Base-by-base conservation (phyloP, 257 asterid genomes). In the Penstemon eatonii region DNA sequence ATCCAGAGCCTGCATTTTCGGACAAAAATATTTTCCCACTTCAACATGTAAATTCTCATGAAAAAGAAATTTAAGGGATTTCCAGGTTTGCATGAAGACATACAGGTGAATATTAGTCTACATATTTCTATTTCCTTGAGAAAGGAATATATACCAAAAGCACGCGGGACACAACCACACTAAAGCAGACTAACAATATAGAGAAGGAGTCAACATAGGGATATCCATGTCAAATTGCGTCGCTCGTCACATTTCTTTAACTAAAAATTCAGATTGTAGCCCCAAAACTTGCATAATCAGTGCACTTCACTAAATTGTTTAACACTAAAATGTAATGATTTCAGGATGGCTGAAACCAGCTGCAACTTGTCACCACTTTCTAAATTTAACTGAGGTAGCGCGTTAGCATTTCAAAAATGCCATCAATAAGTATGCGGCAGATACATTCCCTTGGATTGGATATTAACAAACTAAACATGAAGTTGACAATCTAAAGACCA, bases 1-100 rank as follows among this genome's bases (percentile, higher is more conserved):
- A 61, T 54, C 50, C 37, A 42, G 47, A 8, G 9, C 13, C 70
- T 60, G 63, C 49, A 66, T 46, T 36, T 10, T 55, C 47, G 15
- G 57, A 44, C 33, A 54, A 56, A 6, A 56, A 58, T 6, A 46
- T 18, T 9, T 15, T 12, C 37, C 4, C 33, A 25, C 33, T 25
- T 25, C 33, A 25, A 25, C 33, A 25, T 2, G 8, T 46, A 12
- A 46, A 46, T 46, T 9, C 52, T 3, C 12, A 6, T 46, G 52
- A 7, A 46, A 46, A 25, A 25, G 33, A 25, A 25, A 25, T 25
- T 25, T 25, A 25, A 25, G 33, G 2, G 33, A 25, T 25, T 25
- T 25, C 33, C 33, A 25, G 2, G 33, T 25, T 25, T 25, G 33
- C 33, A 25, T 25, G 33, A 25, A 25, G 33, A 25, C 33, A 25